Evolutionary conservation across 805 yeast genomes (phyloP), one percentile per base, ranked within the genome.

Genomic region (Wickerhamomyces subpelliculosus): DNA sequence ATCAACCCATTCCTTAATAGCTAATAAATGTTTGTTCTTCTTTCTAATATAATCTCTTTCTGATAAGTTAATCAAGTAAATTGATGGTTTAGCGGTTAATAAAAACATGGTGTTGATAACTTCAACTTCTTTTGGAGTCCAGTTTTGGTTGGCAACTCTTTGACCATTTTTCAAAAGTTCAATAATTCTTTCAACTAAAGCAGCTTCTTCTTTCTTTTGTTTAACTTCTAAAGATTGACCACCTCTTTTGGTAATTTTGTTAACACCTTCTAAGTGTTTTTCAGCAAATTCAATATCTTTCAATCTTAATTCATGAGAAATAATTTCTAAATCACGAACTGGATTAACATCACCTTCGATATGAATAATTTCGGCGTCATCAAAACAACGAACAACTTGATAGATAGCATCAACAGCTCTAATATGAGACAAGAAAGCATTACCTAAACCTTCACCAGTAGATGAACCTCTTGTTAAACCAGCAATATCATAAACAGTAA

Each of bases 301-400:
- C 61, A 90, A 74, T 68, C 96, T 82, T 65, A 93, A 77, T 71
- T 93, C 98, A 48, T 84, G 85, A 50, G 75, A 73, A 60, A 93
- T 86, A 60, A 93, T 90, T 49, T 85, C 93, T 67, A 93, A 76
- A 67, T 93, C 98, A 60, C 95, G 85, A 36, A 77, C 80, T 47
- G 98, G 98, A 66, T 93, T 80, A 45, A 93, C 98, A 55, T 89
- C 96, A 61, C 93, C 93, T 68, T 88, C 96, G 55, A 93, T 84
- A 67, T 93, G 98, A 53, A 89, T 88, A 55, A 93, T 93, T 60
- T 93, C 98, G 27, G 96, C 94, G 64, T 93, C 98, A 59, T 88
- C 96, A 57, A 93, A 93, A 67, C 95, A 85, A 67, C 98, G 82
- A 36, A 93, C 97, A 48, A 93, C 96, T 70, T 93, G 97, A 70